phyloP scores from a whole-genome alignment of 2,329 filamentous ascomycete species.

The Exophiala mesophila region DNA sequence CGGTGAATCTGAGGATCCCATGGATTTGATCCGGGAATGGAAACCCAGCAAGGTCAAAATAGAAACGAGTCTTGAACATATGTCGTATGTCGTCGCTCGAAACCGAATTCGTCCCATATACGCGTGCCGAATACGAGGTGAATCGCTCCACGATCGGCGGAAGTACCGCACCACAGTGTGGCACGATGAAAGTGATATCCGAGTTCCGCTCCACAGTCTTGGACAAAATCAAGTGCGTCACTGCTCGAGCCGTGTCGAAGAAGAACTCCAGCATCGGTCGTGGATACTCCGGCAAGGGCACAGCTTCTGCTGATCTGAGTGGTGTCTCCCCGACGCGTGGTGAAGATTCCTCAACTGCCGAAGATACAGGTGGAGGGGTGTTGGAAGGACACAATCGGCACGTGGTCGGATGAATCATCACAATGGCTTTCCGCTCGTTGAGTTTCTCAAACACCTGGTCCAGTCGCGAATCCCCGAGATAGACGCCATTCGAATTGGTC shows the following conservation, averaged over 20 bases:
- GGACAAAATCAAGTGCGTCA: constrained; percentile 44
- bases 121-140: constrained; percentile 7
- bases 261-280: constrained; percentile 36
- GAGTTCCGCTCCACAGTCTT: constrained; percentile 43
- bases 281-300: constrained; percentile 11
- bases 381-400: background rate
- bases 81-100: constrained; percentile 2
- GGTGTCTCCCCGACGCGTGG: no score
- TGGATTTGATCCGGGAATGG: constrained; percentile 27
- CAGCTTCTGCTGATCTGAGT: no score
- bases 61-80: constrained; percentile 14
- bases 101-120: constrained; percentile 2
- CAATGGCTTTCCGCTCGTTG: constrained; percentile 40
- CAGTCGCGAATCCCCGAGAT: constrained; percentile 45
- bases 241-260: constrained; percentile 47
- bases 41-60: constrained; percentile 19
- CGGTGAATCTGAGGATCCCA: constrained; percentile 42
- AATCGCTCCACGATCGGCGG: constrained; percentile 27
- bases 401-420: constrained; percentile 52
- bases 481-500: constrained; percentile 50
- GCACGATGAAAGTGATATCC: constrained; percentile 43
- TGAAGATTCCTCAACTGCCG: no score
- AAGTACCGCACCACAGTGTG: constrained; percentile 44
- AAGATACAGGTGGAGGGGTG: background rate
- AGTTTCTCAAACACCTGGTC: constrained; percentile 45